A percentile compares a stretch with the other conserved stretches of the same genome.
These are phyloP conservation scores for Pythium sukuiense DNA, from an alignment of 352 stramenopile species.

Conservation along the genomic window DNA sequence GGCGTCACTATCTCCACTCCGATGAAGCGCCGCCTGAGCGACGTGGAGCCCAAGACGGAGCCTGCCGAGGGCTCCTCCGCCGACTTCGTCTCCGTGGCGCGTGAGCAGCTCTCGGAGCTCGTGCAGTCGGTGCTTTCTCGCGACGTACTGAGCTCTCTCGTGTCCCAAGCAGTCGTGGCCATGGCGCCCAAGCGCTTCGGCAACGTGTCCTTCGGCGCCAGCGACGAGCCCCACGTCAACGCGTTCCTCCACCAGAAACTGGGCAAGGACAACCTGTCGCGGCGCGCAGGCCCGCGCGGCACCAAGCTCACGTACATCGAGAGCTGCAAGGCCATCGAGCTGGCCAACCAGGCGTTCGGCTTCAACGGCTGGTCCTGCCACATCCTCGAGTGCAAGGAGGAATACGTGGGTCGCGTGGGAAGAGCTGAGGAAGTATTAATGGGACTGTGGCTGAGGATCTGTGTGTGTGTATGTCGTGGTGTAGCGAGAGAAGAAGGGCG, in stretches of 20 bases:
- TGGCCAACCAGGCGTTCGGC: slow-evolving; percentile 86
- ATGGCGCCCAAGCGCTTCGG: slow-evolving; percentile 49
- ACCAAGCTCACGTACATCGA: slow-evolving; percentile 86
- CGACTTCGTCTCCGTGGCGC: slow-evolving; percentile 7
- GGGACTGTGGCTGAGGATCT: background rate
- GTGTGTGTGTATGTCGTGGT: background rate
- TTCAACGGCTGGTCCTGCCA: slow-evolving; percentile 88
- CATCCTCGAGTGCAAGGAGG: slow-evolving; percentile 84
- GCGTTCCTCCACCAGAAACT: slow-evolving; percentile 84
- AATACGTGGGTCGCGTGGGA: slow-evolving; percentile 58
- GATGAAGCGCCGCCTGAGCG: slow-evolving; percentile 31
- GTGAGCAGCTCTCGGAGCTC: slow-evolving; percentile 29
- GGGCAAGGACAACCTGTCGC: slow-evolving; percentile 67
- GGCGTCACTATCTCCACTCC: background rate
- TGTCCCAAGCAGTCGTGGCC: slow-evolving; percentile 23
- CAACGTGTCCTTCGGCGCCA: slow-evolving; percentile 45
- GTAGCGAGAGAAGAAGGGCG: slow-evolving; percentile 67
- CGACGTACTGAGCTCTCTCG: slow-evolving; percentile 27
- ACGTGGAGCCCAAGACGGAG: background rate
- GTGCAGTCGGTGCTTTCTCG: slow-evolving; percentile 24
- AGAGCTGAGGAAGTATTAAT: background rate
- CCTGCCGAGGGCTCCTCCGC: background rate
- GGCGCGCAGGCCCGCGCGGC: slow-evolving; percentile 65
- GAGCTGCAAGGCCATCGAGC: slow-evolving; percentile 88
- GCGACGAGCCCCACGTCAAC: slow-evolving; percentile 60